Conservation (phyloP, 2,329 filamentous ascomycete species). For the Cercospora zeina region DNA sequence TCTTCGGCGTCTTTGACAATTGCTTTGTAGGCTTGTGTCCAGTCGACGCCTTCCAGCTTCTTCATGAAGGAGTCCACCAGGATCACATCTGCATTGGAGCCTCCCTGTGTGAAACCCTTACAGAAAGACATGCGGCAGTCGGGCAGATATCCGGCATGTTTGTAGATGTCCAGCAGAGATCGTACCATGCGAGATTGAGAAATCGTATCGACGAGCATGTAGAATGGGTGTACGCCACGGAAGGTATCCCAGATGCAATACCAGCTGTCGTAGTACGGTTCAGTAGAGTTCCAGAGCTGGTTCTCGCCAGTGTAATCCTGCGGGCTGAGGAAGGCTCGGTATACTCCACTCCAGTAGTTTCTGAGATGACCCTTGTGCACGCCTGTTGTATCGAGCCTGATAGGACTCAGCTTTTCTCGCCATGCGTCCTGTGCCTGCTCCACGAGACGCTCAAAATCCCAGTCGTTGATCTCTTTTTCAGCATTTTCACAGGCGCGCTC, state of each 20-base stretch:
- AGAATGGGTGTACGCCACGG: conserved; percentile 59
- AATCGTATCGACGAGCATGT: conserved; percentile 66
- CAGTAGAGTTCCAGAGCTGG: conserved; percentile 46
- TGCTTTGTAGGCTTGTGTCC: conserved; percentile 37
- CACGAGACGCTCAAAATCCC: conserved; percentile 59
- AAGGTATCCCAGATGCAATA: conserved; percentile 59
- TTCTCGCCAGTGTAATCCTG: conserved; percentile 51
- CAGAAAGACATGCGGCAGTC: conserved; percentile 74
- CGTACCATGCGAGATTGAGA: conserved; percentile 66
- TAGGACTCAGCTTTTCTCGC: conserved; percentile 44
- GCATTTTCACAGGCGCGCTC: conserved; percentile 67
- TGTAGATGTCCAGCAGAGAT: conserved; percentile 69
- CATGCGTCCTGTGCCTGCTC: conserved; percentile 44
- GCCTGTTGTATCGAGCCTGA: conserved; percentile 40
- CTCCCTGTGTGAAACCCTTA: conserved; percentile 72
- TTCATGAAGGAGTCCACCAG: conserved; percentile 70
- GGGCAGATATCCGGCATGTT: conserved; percentile 68
- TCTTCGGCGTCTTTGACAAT: conserved; percentile 39
- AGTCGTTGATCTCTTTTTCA: conserved; percentile 65
- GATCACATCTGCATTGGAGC: conserved; percentile 71
- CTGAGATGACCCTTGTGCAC: conserved; percentile 41
- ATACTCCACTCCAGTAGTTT: conserved; percentile 48
- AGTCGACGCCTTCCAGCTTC: conserved; percentile 51
- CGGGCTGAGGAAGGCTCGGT: conserved; percentile 48
- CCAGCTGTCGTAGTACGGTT: conserved; percentile 51